These are phyloP conservation scores for Barnettozyma californica DNA, from an alignment of 805 yeast species.

Conservation along the genomic window DNA sequence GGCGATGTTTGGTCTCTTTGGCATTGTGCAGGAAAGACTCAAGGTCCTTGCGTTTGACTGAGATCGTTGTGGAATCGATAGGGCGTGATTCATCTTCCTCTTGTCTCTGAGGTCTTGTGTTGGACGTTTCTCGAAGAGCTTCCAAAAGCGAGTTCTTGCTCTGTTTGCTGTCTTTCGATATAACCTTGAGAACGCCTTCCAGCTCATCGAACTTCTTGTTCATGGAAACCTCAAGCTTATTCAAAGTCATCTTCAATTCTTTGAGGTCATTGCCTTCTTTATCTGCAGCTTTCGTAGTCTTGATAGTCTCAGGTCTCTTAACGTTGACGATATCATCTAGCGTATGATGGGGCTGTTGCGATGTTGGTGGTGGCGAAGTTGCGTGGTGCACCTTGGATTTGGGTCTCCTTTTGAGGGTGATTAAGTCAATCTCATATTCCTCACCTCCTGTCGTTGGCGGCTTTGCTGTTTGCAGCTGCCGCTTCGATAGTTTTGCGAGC, in stretches of 20 bases:
- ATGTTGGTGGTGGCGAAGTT: not conserved
- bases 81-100: not conserved
- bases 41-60: conserved; percentile 24
- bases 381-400: conserved; percentile 2
- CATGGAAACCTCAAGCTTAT: conserved; percentile 5
- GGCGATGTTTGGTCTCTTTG: conserved; percentile 33
- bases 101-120: conserved; percentile 3
- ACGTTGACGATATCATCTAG: conserved; percentile 13
- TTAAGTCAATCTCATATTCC: conserved; percentile 14
- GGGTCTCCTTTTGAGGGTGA: conserved; percentile 11
- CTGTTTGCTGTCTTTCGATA: conserved; percentile 7
- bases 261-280: not conserved
- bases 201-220: conserved; percentile 7
- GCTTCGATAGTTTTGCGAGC: not conserved
- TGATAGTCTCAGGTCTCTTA: conserved; percentile 1
- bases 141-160: conserved; percentile 1
- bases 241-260: conserved; percentile 2
- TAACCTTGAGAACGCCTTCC: conserved; percentile 8
- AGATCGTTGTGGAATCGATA: not conserved
- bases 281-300: not conserved
- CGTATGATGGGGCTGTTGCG: not conserved
- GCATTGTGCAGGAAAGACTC: conserved; percentile 41
- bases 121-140: conserved; percentile 1
- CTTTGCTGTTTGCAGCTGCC: not conserved
- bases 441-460: not conserved